Evolutionary conservation across 768 basidiomycete species (phyloP), one percentile per base, ranked within the genome.

Genomic region (Termitomyces sp.): DNA sequence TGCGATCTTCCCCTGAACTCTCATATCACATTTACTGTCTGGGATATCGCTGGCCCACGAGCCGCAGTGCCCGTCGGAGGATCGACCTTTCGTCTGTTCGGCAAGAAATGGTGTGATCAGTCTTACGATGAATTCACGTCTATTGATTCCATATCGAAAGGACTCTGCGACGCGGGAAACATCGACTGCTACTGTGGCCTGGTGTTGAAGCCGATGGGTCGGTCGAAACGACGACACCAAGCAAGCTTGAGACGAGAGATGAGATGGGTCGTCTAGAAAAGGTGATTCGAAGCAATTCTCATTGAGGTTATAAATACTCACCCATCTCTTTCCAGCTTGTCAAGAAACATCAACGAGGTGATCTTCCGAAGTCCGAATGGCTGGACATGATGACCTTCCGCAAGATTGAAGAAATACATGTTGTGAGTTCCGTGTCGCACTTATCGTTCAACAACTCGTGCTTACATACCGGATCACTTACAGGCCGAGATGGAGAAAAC

Each of bases 181-280:
- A 98, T 70, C 77, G 96, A 46, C 75, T 97, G 12, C 76, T 87
- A 45, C 72, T 99, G 12, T 96, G 95, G 90, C 83, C 84, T 2
- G 91, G 82, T 6, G 75, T 83, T 27, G 89, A 93, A 67, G 97
- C 93, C 4, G 96, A 98, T 70, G 92, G 93, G 0, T 87, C 86
- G 0, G 78, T 82, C 24, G 87, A 96, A 43, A 82, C 88, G 0
- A 79, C 82, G 1, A 99, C 97, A 1, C 95, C 95, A 0, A 96
- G 93, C 69, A 98, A 97, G 67, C 68, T 88, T 18, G 86, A 82
- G 46, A 75, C 77, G 0, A 80, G 83, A 58, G 97, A 99, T 67
- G 97, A 98, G 71, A 95, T 96, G 92, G 97, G 95, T 4, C 78
- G 95, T 45, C 71, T 99, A 47, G 95, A 98, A 72, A 93, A 93